These are phyloP conservation scores for Ceratobasidium theobromae DNA, from an alignment of 1,284 basidiomycete species.

Conservation along the genomic window DNA sequence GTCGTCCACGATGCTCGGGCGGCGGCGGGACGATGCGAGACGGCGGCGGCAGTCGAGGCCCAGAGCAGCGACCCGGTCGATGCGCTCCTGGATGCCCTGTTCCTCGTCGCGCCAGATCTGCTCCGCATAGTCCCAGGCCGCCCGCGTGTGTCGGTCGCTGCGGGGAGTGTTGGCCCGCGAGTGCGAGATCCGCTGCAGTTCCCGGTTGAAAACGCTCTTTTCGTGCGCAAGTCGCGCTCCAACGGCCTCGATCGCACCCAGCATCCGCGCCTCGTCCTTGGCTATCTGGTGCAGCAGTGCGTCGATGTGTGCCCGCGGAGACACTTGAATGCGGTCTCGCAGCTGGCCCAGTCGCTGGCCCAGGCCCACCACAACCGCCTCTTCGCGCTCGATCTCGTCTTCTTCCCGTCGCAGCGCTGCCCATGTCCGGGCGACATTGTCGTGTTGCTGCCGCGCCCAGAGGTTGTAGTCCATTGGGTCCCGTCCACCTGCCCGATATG, in stretches of 20 bases:
- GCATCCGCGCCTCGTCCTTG: conserved; percentile 25
- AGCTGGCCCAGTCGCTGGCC: conserved; percentile 7
- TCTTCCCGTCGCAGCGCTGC: conserved; percentile 17
- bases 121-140: conserved; percentile 26
- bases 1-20: not conserved
- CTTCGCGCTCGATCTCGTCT: conserved; percentile 28
- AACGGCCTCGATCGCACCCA: conserved; percentile 12
- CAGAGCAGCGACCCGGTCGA: conserved; percentile 26
- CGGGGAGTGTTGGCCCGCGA: conserved; percentile 4
- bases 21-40: conserved; percentile 10
- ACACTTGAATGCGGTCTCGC: conserved; percentile 19
- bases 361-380: conserved; percentile 21
- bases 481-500: not conserved
- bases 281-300: conserved; percentile 8
- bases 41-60: conserved; percentile 26
- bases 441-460: conserved; percentile 19
- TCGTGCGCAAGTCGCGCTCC: conserved; percentile 24
- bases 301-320: conserved; percentile 16
- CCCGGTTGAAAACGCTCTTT: conserved; percentile 25
- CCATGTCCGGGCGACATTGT: conserved; percentile 17
- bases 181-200: conserved; percentile 10
- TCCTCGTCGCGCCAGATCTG: conserved; percentile 26
- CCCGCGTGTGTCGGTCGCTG: conserved; percentile 13
- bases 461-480: conserved; percentile 22
- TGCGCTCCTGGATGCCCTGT: conserved; percentile 13